These are phyloP conservation scores for Globomyces sp. DNA, from an alignment of 371 early-diverging fungal genomes.

Conservation along the genomic window DNA sequence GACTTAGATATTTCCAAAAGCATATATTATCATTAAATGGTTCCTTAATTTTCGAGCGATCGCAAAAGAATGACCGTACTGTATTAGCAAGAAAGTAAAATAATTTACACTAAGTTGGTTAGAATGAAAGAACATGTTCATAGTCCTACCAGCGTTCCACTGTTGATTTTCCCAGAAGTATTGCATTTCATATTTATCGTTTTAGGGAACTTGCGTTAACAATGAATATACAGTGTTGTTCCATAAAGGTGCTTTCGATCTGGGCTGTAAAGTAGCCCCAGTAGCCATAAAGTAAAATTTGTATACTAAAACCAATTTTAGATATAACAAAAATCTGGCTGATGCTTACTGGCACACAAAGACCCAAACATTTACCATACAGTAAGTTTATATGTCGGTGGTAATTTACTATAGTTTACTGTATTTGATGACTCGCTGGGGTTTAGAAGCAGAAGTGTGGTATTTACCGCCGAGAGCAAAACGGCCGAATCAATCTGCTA, in stretches of 20 bases:
- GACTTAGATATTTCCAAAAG: conserved; percentile 57
- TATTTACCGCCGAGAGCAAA: conserved; percentile 40
- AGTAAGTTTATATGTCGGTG: conserved; percentile 18
- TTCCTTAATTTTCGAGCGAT: conserved; percentile 72
- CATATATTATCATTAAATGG: conserved; percentile 66
- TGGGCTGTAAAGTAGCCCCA: conserved; percentile 66
- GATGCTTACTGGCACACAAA: conserved; percentile 75
- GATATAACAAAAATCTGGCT: conserved; percentile 46
- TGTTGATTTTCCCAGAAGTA: conserved; percentile 81
- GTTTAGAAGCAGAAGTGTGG: conserved; percentile 51
- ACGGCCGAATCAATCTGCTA: conserved; percentile 41
- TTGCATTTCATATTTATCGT: too few species aligned
- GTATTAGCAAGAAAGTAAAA: conserved; percentile 47
- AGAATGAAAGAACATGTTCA: conserved; percentile 48
- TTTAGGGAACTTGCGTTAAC: conserved; percentile 76
- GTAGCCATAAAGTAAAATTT: conserved; percentile 55
- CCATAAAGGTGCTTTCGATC: conserved; percentile 86
- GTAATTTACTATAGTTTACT: conserved; percentile 33
- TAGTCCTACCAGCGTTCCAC: conserved; percentile 39
- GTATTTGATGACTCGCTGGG: conserved; percentile 74
- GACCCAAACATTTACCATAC: conserved; percentile 58
- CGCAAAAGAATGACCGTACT: conserved; percentile 63
- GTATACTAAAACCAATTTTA: too few species aligned
- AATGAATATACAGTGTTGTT: conserved; percentile 80
- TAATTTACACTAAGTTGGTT: conserved; percentile 2